Conservation (phyloP, 2,329 filamentous ascomycete species). For the Botrytis squamosa region DNA sequence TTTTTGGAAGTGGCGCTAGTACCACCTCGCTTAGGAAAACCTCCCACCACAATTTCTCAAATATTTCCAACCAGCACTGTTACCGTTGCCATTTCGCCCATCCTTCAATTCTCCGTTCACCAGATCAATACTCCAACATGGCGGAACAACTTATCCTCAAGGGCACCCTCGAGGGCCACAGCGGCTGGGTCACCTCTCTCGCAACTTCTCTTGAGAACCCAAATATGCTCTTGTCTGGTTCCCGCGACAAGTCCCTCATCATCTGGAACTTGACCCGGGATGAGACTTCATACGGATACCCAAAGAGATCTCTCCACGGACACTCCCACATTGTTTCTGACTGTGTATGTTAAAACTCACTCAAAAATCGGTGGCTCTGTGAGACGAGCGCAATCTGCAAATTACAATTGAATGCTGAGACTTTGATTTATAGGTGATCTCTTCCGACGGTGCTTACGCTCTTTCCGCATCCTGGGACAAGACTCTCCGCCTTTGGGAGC, state of each 20-base stretch:
- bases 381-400: conserved; percentile 26
- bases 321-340: conserved; percentile 99
- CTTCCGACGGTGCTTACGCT: conserved; percentile 98
- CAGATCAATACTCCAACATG: conserved; percentile 37
- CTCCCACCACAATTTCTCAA: conserved; percentile 24
- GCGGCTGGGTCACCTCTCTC: conserved; percentile 98
- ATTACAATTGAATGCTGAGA: conserved; percentile 42
- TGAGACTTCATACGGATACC: conserved; percentile 97
- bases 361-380: conserved; percentile 21
- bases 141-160: conserved; percentile 66
- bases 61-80: conserved; percentile 16
- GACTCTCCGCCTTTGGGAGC: conserved; percentile 99
- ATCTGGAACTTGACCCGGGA: conserved; percentile 99
- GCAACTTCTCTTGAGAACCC: conserved; percentile 99
- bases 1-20: conserved; percentile 17
- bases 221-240: conserved; percentile 98
- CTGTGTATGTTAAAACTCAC: conserved; percentile 71
- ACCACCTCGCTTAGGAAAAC: conserved; percentile 22
- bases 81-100: conserved; percentile 10
- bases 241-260: conserved; percentile 98
- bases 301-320: conserved; percentile 97
- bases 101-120: conserved; percentile 26
- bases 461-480: conserved; percentile 99
- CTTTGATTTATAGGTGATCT: conserved; percentile 74
- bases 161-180: conserved; percentile 98